Percentiles rank a stretch among this genome's conserved stretches.
Conservation (phyloP, 768 basidiomycete species). For the Macrolepiota dolichaula region DNA sequence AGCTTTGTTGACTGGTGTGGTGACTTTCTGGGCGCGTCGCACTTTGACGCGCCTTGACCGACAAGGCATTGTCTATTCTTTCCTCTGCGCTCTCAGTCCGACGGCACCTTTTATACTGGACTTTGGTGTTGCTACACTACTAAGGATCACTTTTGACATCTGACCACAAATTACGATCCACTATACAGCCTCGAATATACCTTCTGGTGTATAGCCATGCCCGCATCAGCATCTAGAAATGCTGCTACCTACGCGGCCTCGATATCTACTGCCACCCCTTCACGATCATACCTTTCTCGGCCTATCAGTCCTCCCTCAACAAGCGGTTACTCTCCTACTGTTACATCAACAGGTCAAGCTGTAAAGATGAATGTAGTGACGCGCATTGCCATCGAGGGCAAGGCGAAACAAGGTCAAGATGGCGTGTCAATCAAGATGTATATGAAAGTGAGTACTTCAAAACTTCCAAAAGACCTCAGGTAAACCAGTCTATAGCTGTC, state of each 20-base stretch:
- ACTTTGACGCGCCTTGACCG: constrained; percentile 17
- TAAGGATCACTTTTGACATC: neutral
- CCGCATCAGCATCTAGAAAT: constrained; percentile 14
- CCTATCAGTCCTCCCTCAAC: constrained; percentile 22
- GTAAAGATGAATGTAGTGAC: constrained; percentile 67
- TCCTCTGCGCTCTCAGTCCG: neutral
- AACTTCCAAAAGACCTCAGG: neutral
- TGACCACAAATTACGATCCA: neutral
- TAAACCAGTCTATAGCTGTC: constrained; percentile 43
- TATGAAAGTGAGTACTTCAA: constrained; percentile 55
- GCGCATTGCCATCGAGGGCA: constrained; percentile 72
- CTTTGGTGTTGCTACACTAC: neutral
- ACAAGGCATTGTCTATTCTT: constrained; percentile 12
- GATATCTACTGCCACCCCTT: constrained; percentile 17
- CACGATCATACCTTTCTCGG: constrained; percentile 18
- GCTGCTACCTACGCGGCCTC: constrained; percentile 1
- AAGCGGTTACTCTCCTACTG: constrained; percentile 42
- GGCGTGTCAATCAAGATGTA: constrained; percentile 72
- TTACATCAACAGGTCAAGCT: constrained; percentile 38
- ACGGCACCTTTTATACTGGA: neutral
- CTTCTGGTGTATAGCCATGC: constrained; percentile 10
- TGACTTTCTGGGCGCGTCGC: constrained; percentile 16
- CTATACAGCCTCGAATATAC: neutral
- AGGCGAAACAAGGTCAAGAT: constrained; percentile 61
- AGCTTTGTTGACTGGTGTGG: constrained; percentile 17